These are phyloP conservation scores for Lantana camara DNA, from an alignment of 257 asterid species.

Conservation along the genomic window DNA sequence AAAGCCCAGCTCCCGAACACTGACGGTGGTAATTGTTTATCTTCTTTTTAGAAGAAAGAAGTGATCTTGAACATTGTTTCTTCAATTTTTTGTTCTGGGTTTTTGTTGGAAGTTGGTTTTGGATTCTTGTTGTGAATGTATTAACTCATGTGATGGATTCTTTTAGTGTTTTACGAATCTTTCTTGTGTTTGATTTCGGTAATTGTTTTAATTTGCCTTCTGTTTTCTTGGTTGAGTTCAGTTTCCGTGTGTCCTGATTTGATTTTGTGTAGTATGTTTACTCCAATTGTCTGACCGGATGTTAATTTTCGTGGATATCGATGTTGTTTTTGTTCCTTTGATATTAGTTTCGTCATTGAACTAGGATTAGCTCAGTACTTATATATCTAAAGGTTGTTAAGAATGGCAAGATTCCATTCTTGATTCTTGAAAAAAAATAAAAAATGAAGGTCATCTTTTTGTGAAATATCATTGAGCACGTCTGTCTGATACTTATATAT, in stretches of 20 bases:
- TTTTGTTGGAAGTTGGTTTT: neutral
- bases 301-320: neutral
- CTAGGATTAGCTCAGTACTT: too few species aligned
- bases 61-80: neutral
- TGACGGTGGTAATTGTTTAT: constrained; percentile 47
- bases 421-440: neutral
- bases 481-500: neutral
- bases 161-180: neutral
- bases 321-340: neutral
- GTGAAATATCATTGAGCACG: neutral
- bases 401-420: neutral
- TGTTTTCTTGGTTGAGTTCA: too few species aligned
- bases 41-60: neutral
- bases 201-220: neutral
- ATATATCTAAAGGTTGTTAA: neutral
- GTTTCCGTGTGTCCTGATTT: neutral
- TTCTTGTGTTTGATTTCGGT: neutral
- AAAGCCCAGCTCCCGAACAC: constrained; percentile 36
- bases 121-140: constrained; percentile 2
- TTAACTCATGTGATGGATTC: neutral
- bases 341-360: neutral
- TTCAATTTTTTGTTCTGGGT: constrained; percentile 3
- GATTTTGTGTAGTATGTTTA: constrained; percentile 15
- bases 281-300: neutral
- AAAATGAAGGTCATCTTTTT: neutral